Conservation (phyloP, 2,329 filamentous ascomycete genomes). For the Fusarium sp. region DNA sequence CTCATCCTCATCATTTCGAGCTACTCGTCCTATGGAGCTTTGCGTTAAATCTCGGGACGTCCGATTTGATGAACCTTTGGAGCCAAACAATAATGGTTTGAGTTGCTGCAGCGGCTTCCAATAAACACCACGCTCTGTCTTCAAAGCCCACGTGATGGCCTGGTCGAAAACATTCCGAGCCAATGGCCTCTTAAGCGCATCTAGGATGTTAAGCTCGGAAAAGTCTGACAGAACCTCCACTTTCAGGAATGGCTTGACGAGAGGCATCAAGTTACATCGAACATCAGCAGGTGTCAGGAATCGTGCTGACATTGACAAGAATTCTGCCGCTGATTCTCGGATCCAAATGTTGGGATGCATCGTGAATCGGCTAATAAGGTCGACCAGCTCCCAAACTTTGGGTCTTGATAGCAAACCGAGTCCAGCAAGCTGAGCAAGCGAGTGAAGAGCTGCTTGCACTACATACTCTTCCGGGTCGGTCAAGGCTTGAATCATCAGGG, state of each 20-base stretch:
- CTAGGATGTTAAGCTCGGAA: conserved; percentile 79
- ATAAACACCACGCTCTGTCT: conserved; percentile 84
- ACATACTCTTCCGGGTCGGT: conserved; percentile 95
- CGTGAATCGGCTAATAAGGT: conserved; percentile 85
- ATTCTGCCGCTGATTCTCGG: conserved; percentile 87
- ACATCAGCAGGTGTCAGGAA: conserved; percentile 84
- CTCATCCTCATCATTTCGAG: conserved; percentile 92
- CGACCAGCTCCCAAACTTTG: conserved; percentile 88
- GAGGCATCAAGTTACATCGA: conserved; percentile 84
- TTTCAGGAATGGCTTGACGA: conserved; percentile 86
- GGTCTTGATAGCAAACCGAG: conserved; percentile 87
- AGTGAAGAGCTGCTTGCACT: conserved; percentile 89
- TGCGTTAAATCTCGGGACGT: conserved; percentile 68
- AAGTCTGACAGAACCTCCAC: conserved; percentile 75
- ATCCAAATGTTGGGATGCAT: conserved; percentile 98
- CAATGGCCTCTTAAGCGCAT: conserved; percentile 85
- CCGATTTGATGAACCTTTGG: conserved; percentile 66
- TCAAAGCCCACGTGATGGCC: conserved; percentile 85
- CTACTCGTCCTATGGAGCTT: conserved; percentile 71
- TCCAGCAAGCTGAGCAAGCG: conserved; percentile 87
- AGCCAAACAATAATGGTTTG: conserved; percentile 73
- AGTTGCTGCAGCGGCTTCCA: conserved; percentile 84
- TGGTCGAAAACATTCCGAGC: conserved; percentile 86
- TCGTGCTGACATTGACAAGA: conserved; percentile 80
- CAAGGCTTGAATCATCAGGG: conserved; percentile 94